phyloP scores from a whole-genome alignment of 805 yeast genomes.

The Myxozyma melibiosi region DNA sequence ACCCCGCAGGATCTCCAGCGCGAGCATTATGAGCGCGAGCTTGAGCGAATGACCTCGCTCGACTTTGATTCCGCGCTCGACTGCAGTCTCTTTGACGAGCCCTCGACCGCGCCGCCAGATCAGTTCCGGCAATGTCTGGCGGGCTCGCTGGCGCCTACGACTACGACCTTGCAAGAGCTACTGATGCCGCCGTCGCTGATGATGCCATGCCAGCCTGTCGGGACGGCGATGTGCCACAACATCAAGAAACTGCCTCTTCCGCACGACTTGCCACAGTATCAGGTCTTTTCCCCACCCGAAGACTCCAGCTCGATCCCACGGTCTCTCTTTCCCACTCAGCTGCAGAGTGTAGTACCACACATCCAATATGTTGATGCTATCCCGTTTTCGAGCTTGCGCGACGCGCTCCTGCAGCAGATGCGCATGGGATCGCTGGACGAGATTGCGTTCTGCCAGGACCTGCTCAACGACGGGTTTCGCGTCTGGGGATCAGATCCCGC shows the following conservation, averaged over 20 bases:
- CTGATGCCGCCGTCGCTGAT: conserved; percentile 3
- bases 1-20: conserved; percentile 21
- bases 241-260: conserved; percentile 12
- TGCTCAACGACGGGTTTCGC: conserved; percentile 23
- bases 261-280: conserved; percentile 18
- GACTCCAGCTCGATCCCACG: conserved; percentile 6
- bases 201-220: conserved; percentile 16
- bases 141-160: not conserved
- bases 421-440: conserved; percentile 23
- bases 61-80: not conserved
- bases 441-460: conserved; percentile 25
- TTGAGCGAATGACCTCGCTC: not conserved
- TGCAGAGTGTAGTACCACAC: conserved; percentile 25
- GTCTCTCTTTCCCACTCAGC: conserved; percentile 19
- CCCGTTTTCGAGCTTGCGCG: conserved; percentile 22
- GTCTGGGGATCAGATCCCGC: conserved; percentile 27
- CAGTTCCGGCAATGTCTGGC: not conserved
- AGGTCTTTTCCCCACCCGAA: conserved; percentile 15
- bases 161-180: not conserved
- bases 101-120: not conserved
- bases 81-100: not conserved
- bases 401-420: conserved; percentile 15
- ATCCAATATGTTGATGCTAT: conserved; percentile 28
- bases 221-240: conserved; percentile 24
- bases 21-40: conserved; percentile 11